Evolutionary conservation across 352 stramenopile species (phyloP).

Genomic region (Thalassiosira delicatula): DNA sequence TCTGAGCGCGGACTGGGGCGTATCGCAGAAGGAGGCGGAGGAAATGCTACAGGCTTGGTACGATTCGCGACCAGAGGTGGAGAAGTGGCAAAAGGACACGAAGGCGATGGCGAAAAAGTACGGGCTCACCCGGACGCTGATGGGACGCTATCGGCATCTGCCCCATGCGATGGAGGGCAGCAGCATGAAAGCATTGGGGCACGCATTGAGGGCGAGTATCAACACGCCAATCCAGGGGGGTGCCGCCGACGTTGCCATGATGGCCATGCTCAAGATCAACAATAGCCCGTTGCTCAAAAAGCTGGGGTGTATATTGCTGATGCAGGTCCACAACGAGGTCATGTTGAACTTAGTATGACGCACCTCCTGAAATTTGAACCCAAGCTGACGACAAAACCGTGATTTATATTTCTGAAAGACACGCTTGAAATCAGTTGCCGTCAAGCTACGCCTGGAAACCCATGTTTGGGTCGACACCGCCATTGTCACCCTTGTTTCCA

Average conservation of each 20-base stretch:
- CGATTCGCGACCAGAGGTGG: conserved; percentile 84
- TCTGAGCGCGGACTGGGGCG: conserved; percentile 92
- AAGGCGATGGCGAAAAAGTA: conserved; percentile 88
- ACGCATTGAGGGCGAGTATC: conserved; percentile 95
- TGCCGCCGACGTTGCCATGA: conserved; percentile 98
- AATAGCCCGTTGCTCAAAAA: conserved; percentile 89
- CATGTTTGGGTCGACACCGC: too few relatives aligned
- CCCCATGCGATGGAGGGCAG: conserved; percentile 88
- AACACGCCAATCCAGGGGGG: conserved; percentile 99
- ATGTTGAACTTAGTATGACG: too few relatives aligned
- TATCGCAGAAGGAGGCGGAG: conserved; percentile 85
- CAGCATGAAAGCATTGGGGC: conserved; percentile 72
- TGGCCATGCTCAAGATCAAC: conserved; percentile 98
- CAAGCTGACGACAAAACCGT: too few relatives aligned
- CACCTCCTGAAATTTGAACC: too few relatives aligned
- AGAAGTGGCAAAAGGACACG: conserved; percentile 92
- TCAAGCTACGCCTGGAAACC: too few relatives aligned
- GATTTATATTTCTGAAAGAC: too few relatives aligned
- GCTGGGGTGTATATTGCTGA: conserved; percentile 97
- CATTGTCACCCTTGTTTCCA: too few relatives aligned
- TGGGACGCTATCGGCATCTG: conserved; percentile 96
- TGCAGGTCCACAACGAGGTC: conserved; percentile 99
- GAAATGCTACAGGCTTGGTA: conserved; percentile 97
- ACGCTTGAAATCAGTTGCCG: too few relatives aligned
- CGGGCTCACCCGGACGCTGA: conserved; percentile 92